A percentile compares a stretch with the other conserved stretches of the same genome.
Conservation (phyloP, 1,139 yeast species). For the Yamadazyma diddensiae region DNA sequence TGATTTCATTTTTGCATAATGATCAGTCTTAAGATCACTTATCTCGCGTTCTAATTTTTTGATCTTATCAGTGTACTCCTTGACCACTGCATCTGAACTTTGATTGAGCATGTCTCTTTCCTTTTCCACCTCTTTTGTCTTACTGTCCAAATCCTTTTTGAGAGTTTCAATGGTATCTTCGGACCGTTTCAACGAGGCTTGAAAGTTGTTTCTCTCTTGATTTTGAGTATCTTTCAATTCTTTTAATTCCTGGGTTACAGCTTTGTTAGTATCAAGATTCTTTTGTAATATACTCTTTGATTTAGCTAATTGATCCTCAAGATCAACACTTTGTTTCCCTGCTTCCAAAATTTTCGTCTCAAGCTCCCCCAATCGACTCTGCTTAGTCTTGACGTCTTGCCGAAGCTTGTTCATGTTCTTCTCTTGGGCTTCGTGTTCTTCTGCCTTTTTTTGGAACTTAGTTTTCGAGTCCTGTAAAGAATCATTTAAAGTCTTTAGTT, state of each 20-base stretch:
- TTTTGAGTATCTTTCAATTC: neutral
- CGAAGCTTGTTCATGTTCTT: conserved; percentile 2
- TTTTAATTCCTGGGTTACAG: conserved; percentile 6
- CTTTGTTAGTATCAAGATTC: conserved; percentile 4
- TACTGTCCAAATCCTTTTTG: conserved; percentile 24
- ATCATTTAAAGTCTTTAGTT: neutral
- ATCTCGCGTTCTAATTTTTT: conserved; percentile 21
- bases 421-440: neutral
- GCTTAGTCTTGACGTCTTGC: conserved; percentile 2
- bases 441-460: neutral
- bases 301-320: conserved; percentile 2
- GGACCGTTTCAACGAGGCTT: conserved; percentile 5
- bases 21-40: conserved; percentile 11
- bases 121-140: conserved; percentile 44
- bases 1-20: conserved; percentile 9
- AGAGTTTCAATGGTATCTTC: conserved; percentile 6
- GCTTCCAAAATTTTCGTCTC: neutral
- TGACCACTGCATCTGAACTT: conserved; percentile 47
- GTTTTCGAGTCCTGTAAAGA: conserved; percentile 1
- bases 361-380: conserved; percentile 5
- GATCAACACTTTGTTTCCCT: neutral
- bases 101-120: conserved; percentile 48
- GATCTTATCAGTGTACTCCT: conserved; percentile 50
- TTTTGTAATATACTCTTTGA: conserved; percentile 3
- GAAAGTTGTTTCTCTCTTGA: conserved; percentile 3